Percentiles rank a stretch among this genome's conserved stretches.
These are phyloP conservation scores for Acacia confusa DNA, from an alignment of 306 rosid genomes.

Conservation along the genomic window DNA sequence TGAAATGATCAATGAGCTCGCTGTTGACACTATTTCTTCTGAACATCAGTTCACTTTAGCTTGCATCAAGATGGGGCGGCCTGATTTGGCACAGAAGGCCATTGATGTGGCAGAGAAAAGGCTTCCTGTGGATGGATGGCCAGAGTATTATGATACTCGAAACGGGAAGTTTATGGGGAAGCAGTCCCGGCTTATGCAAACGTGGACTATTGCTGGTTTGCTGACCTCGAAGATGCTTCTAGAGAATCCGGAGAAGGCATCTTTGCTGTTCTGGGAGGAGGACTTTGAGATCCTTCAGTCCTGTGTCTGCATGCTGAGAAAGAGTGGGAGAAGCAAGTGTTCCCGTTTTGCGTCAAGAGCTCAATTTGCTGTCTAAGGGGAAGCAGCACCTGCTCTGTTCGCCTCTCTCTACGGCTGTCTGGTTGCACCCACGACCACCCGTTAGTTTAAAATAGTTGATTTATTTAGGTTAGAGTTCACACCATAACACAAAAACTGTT, in stretches of 20 bases:
- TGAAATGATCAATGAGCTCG: slow-evolving; percentile 14
- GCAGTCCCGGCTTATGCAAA: slow-evolving; percentile 80
- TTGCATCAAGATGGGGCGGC: slow-evolving; percentile 91
- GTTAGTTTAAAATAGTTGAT: neutral
- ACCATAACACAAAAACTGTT: neutral
- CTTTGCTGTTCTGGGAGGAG: slow-evolving; percentile 91
- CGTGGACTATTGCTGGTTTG: slow-evolving; percentile 95
- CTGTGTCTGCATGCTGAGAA: slow-evolving; percentile 88
- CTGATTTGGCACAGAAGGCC: slow-evolving; percentile 85
- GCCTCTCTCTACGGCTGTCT: neutral
- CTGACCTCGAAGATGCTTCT: slow-evolving; percentile 89
- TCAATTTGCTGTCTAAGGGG: slow-evolving; percentile 53
- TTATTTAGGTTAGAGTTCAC: slow-evolving; percentile 18
- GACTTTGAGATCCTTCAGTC: slow-evolving; percentile 95
- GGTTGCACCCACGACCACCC: neutral
- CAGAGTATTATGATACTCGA: slow-evolving; percentile 90
- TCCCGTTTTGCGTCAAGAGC: slow-evolving; percentile 84
- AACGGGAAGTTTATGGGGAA: slow-evolving; percentile 92
- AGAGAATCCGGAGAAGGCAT: slow-evolving; percentile 85
- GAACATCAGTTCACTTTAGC: slow-evolving; percentile 86
- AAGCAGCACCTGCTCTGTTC: neutral
- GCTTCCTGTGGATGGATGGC: slow-evolving; percentile 74
- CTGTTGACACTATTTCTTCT: slow-evolving; percentile 21
- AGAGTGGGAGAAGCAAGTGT: slow-evolving; percentile 78
- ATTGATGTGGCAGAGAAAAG: slow-evolving; percentile 80